Conservation (phyloP, 345 rosid species). For the Populus pruinosa region DNA sequence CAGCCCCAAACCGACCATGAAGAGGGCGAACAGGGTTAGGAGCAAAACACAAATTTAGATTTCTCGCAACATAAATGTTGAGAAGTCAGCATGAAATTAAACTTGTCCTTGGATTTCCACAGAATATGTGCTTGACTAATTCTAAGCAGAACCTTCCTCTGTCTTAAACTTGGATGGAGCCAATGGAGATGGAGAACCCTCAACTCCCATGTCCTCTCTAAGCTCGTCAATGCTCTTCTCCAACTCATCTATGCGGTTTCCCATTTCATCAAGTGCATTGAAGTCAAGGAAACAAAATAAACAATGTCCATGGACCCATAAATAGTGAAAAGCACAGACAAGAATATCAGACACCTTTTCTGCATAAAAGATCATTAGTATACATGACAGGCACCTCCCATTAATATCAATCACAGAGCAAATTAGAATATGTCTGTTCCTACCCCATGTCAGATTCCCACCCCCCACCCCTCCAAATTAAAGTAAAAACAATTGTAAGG, state of each 20-base stretch:
- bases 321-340: background rate
- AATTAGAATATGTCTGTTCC: too few relatives aligned
- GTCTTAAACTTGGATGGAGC: slow-evolving; percentile 39
- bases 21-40: background rate
- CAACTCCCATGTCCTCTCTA: slow-evolving; percentile 61
- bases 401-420: too few relatives aligned
- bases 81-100: background rate
- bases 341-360: background rate
- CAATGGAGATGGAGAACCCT: slow-evolving; percentile 59
- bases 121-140: background rate
- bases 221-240: slow-evolving; percentile 84
- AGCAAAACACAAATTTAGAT: background rate
- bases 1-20: background rate
- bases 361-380: background rate
- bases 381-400: too few relatives aligned
- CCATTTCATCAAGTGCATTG: slow-evolving; percentile 88
- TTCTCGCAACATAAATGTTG: background rate
- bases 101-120: background rate
- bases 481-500: slow-evolving; percentile 28
- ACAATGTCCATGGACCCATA: background rate
- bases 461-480: background rate
- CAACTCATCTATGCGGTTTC: slow-evolving; percentile 67
- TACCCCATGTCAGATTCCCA: too few relatives aligned
- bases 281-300: slow-evolving; percentile 44
- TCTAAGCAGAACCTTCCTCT: slow-evolving; percentile 47